Percentiles rank a stretch among this genome's conserved stretches.
These are phyloP conservation scores for Candolleomyces aberdarensis DNA, from an alignment of 768 basidiomycete genomes.

Conservation along the genomic window DNA sequence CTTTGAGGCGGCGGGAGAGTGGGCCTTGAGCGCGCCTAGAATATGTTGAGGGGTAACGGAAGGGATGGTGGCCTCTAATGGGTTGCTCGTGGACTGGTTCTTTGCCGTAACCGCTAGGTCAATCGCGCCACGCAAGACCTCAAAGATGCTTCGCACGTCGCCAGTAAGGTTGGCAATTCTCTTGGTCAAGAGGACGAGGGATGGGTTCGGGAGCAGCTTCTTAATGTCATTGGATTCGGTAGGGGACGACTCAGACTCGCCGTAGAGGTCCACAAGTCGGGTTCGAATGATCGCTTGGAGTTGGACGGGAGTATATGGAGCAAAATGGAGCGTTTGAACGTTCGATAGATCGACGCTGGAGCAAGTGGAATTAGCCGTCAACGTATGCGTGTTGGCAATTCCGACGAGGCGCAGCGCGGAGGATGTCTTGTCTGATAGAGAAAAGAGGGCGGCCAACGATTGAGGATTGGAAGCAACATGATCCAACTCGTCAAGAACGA, in stretches of 20 bases:
- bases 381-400: conserved; percentile 87
- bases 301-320: conserved; percentile 73
- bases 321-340: conserved; percentile 72
- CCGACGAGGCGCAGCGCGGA: conserved; percentile 67
- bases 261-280: conserved; percentile 55
- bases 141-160: conserved; percentile 77
- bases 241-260: conserved; percentile 27
- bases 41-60: conserved; percentile 67
- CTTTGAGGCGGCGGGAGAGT: conserved; percentile 44
- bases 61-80: conserved; percentile 32
- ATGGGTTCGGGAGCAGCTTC: conserved; percentile 60
- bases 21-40: conserved; percentile 71
- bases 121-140: conserved; percentile 77
- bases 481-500: conserved; percentile 86
- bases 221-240: conserved; percentile 28
- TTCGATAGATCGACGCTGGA: conserved; percentile 33
- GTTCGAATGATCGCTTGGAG: conserved; percentile 65
- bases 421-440: conserved; percentile 54
- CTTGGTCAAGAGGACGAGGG: conserved; percentile 70
- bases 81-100: conserved; percentile 21
- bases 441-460: conserved; percentile 61
- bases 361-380: conserved; percentile 53
- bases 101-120: conserved; percentile 52
- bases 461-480: conserved; percentile 66
- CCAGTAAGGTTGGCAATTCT: conserved; percentile 81